Evolutionary conservation across 805 yeast genomes (phyloP).

Genomic region (Yamadazyma kitorensis): DNA sequence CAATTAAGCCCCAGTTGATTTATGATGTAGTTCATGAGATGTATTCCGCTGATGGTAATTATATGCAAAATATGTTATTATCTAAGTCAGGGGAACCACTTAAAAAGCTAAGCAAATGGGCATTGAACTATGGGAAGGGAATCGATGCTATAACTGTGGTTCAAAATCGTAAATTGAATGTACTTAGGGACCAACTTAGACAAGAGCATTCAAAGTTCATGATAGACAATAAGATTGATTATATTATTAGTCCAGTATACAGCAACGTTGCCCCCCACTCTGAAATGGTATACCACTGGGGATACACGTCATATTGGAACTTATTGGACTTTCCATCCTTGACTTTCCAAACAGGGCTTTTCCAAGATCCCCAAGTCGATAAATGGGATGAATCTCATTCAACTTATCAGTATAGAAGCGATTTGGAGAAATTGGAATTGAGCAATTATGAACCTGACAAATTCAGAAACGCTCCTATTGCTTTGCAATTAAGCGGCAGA

Average conservation of each 20-base stretch:
- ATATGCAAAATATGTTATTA: conserved; percentile 47
- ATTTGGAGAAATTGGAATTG: conserved; percentile 47
- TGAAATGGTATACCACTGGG: conserved; percentile 67
- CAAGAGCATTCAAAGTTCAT: conserved; percentile 54
- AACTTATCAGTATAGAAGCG: conserved; percentile 39
- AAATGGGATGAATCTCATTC: conserved; percentile 35
- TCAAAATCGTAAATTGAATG: conserved; percentile 54
- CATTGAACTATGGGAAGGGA: conserved; percentile 57
- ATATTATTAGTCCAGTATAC: conserved; percentile 65
- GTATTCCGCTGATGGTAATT: conserved; percentile 69
- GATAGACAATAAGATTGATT: conserved; percentile 55
- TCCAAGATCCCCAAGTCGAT: conserved; percentile 55
- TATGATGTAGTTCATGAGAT: conserved; percentile 54
- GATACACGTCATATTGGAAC: conserved; percentile 74
- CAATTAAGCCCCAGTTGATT: conserved; percentile 58
- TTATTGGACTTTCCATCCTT: conserved; percentile 68
- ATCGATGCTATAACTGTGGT: conserved; percentile 40
- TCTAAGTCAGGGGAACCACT: conserved; percentile 68
- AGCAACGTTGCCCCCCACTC: conserved; percentile 69
- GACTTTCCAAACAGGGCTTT: conserved; percentile 59
- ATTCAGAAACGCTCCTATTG: conserved; percentile 52
- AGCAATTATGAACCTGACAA: conserved; percentile 45
- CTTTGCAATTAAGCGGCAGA: conserved; percentile 51
- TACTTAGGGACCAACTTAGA: conserved; percentile 55
- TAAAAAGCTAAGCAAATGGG: conserved; percentile 60